phyloP scores from a whole-genome alignment of 1,284 basidiomycete genomes.

The Ganoderma lingzhi region DNA sequence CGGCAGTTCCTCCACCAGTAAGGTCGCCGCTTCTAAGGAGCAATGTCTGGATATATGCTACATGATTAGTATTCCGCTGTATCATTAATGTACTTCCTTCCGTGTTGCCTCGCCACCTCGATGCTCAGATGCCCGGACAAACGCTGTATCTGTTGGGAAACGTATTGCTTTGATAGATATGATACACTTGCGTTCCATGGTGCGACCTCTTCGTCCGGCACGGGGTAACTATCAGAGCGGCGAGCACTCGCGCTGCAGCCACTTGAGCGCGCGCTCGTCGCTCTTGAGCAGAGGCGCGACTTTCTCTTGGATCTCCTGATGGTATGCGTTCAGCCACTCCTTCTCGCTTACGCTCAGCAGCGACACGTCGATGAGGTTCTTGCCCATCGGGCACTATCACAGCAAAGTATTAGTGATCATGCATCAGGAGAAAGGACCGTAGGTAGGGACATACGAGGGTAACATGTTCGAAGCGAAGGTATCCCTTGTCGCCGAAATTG shows the following conservation, averaged over 20 bases:
- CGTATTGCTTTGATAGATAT: neutral
- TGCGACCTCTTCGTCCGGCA: neutral
- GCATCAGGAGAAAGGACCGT: neutral
- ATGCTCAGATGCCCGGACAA: neutral
- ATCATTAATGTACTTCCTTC: no score
- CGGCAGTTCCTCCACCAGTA: conserved; percentile 11
- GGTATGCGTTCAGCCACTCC: conserved; percentile 89
- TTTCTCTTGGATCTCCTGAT: conserved; percentile 81
- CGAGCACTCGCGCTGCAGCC: conserved; percentile 81
- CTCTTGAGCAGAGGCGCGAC: conserved; percentile 76
- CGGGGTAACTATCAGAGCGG: conserved; percentile 45
- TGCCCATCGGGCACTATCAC: conserved; percentile 85
- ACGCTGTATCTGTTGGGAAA: neutral
- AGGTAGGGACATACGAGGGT: conserved; percentile 66
- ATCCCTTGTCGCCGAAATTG: conserved; percentile 89
- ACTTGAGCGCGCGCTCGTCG: conserved; percentile 78
- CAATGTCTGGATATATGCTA: neutral
- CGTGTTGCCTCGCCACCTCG: neutral
- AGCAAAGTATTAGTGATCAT: no score
- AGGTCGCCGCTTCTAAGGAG: neutral
- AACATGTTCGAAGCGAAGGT: conserved; percentile 84
- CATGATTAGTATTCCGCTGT: neutral
- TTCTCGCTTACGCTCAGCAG: conserved; percentile 77
- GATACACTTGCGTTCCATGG: conserved; percentile 1
- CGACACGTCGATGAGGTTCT: conserved; percentile 75